These are phyloP conservation scores for Annulohypoxylon moriforme DNA, from an alignment of 495 filamentous ascomycete species.

Conservation along the genomic window DNA sequence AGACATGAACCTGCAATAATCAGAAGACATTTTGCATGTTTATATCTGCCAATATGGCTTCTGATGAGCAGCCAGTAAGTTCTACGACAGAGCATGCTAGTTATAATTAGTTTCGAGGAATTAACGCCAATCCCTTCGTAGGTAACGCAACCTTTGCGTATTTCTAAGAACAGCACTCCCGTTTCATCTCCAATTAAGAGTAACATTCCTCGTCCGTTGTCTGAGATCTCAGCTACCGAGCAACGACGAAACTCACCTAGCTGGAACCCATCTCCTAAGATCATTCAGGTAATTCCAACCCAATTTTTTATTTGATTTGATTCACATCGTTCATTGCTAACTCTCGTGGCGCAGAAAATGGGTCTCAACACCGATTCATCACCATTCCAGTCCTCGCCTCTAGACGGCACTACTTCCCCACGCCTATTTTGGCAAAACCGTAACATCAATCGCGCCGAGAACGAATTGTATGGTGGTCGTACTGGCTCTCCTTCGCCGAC, in stretches of 20 bases:
- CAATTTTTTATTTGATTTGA: not conserved
- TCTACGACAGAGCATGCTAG: no score
- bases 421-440: conserved; percentile 88
- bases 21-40: conserved; percentile 7
- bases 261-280: conserved; percentile 75
- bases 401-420: conserved; percentile 72
- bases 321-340: conserved; percentile 40
- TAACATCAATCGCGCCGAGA: conserved; percentile 76
- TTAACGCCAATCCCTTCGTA: conserved; percentile 22
- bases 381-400: conserved; percentile 80
- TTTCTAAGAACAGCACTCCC: conserved; percentile 63
- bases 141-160: conserved; percentile 65
- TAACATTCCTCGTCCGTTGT: conserved; percentile 64
- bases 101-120: no score
- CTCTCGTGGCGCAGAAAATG: conserved; percentile 53
- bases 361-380: conserved; percentile 74
- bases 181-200: conserved; percentile 60
- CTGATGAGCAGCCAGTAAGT: conserved; percentile 57
- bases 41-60: conserved; percentile 47
- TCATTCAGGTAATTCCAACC: conserved; percentile 51
- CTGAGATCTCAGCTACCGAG: conserved; percentile 68
- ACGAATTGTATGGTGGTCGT: conserved; percentile 69
- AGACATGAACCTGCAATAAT: conserved; percentile 35
- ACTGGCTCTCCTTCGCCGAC: conserved; percentile 71
- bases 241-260: conserved; percentile 78